Evolutionary conservation across 2,329 filamentous ascomycete genomes (phyloP).

Genomic region (Pseudocercospora fuligena): DNA sequence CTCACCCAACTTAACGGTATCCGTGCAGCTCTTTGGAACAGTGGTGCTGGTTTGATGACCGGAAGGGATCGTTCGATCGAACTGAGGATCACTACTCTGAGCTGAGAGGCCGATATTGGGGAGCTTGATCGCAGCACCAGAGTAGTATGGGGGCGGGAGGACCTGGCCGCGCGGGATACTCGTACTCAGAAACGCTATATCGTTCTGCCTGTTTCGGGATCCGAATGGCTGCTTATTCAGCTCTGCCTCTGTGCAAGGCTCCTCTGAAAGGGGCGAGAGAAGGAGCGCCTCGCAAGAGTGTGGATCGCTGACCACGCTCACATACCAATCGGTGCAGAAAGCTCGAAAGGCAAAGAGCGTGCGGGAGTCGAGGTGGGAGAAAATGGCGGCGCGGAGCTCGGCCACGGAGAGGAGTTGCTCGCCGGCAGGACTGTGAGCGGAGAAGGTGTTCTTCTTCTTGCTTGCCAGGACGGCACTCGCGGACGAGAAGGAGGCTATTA

Average conservation of each 20-base stretch:
- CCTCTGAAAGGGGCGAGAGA: not conserved
- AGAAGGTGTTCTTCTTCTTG: not conserved
- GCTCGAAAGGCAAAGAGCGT: not conserved
- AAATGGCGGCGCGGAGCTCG: not conserved
- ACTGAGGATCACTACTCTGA: not conserved
- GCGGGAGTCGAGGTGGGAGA: not conserved
- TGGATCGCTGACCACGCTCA: not conserved
- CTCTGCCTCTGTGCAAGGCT: not conserved
- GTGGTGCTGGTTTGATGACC: not conserved
- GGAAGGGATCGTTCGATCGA: not conserved
- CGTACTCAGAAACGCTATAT: not conserved
- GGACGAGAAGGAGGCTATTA: not conserved
- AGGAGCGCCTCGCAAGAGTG: not conserved
- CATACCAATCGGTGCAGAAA: not conserved
- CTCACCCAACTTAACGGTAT: not conserved
- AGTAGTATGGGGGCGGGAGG: not conserved
- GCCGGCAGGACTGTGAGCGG: not conserved
- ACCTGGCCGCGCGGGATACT: not conserved
- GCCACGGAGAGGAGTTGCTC: not conserved
- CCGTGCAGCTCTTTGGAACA: not conserved
- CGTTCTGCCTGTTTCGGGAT: too few species aligned
- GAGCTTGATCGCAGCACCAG: not conserved
- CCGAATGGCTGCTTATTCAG: too few species aligned
- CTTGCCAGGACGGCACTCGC: not conserved
- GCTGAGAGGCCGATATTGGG: not conserved